These are phyloP conservation scores for Cladosporium halotolerans DNA, from an alignment of 2,329 filamentous ascomycete species.

Conservation along the genomic window DNA sequence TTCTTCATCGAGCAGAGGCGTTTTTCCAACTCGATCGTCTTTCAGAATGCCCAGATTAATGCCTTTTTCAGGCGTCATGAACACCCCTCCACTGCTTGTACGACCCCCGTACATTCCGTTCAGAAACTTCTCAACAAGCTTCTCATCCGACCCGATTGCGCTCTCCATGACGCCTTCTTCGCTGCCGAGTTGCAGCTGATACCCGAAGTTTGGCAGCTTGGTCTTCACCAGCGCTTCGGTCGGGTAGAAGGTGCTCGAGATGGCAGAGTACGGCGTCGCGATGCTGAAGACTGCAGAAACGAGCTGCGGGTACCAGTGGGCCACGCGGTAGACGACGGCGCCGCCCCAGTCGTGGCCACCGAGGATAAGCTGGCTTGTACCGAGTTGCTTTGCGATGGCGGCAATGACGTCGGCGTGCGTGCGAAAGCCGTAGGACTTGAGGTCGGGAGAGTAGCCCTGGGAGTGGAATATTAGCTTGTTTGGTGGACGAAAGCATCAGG, in stretches of 20 bases:
- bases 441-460: slow-evolving; percentile 21
- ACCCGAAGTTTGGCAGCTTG: slow-evolving; percentile 62
- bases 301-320: slow-evolving; percentile 66
- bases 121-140: slow-evolving; percentile 63
- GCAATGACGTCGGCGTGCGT: slow-evolving; percentile 68
- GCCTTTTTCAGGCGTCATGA: slow-evolving; percentile 57
- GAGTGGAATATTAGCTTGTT: slow-evolving; percentile 33
- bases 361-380: slow-evolving; percentile 60
- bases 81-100: slow-evolving; percentile 49
- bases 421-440: slow-evolving; percentile 64
- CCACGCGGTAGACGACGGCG: slow-evolving; percentile 65
- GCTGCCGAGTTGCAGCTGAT: slow-evolving; percentile 70
- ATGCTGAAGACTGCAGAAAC: slow-evolving; percentile 70
- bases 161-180: slow-evolving; percentile 45
- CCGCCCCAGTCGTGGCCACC: slow-evolving; percentile 94
- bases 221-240: background rate
- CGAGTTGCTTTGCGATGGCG: slow-evolving; percentile 57
- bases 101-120: slow-evolving; percentile 63
- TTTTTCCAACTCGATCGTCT: slow-evolving; percentile 43
- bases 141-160: slow-evolving; percentile 39
- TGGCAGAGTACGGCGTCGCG: slow-evolving; percentile 62
- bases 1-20: slow-evolving; percentile 55
- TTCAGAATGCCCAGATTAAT: slow-evolving; percentile 57
- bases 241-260: slow-evolving; percentile 22
- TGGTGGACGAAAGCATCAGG: background rate